Evolutionary conservation across 2,329 filamentous ascomycete genomes (phyloP), one percentile per base, ranked within the genome.

Genomic region (Rachicladosporium sp.): DNA sequence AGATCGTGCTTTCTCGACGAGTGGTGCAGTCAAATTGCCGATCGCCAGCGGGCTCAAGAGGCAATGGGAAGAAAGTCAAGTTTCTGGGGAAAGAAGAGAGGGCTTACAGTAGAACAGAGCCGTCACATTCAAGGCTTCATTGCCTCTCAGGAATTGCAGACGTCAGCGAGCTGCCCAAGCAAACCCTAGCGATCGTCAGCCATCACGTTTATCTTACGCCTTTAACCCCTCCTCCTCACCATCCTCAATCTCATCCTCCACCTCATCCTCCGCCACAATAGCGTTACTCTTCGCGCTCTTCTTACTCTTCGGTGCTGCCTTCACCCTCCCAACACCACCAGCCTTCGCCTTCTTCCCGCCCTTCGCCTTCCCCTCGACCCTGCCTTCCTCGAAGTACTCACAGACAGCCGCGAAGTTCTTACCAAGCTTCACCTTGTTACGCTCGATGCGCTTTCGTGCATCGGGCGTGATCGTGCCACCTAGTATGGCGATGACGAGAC

Each of bases 361-460:
- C 38, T 64, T 61, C 33, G 55, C 59, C 42, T 61, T 47, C 37
- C 68, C 66, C 48, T 69, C 69, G 32, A 74, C 60, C 52, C 78
- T 78, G 31, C 41, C 44, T 42, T 81, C 75, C 52, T 94, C 87
- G 4, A 96, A 67, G 57, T 81, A 91, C 6, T 76, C 74, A 4
- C 94, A 67, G 4, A 95, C 77, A 51, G 91, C 86, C 54, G 81
- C 84, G 68, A 84, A 93, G 57, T 91, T 95, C 34, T 74, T 68
- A 2, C 91, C 91, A 3, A 98, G 71, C 54, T 76, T 78, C n/a
- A 66, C 68, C 55, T 81, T 81, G 62, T 98, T 95, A 47, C 84
- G 73, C 51, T 81, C 70, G 13, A 98, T 67, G 12, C 87, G 73
- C 51, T 76, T 74, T 46, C 75, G 74, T 29, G 93, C 70, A 3